Evolutionary conservation across 768 basidiomycete species (phyloP).

Genomic region (Mycena albidolilacea): DNA sequence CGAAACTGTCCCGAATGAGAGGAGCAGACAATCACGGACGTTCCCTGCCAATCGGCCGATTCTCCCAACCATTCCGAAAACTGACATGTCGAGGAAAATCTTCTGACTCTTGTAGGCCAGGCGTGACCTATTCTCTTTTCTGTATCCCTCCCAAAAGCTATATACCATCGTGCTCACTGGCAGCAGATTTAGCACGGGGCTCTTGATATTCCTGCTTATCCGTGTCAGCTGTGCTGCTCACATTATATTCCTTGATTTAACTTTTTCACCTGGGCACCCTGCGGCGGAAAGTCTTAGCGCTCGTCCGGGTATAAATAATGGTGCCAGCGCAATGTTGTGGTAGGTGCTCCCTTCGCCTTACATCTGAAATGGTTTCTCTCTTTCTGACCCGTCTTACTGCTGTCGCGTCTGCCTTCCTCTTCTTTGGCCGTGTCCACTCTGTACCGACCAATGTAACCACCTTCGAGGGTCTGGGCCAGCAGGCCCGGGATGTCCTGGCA

Average conservation of each 20-base stretch:
- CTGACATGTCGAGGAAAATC: neutral
- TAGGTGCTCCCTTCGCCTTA: slow-evolving; percentile 22
- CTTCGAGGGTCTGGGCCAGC: slow-evolving; percentile 46
- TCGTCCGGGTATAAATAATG: slow-evolving; percentile 6
- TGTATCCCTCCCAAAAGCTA: neutral
- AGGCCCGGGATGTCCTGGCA: slow-evolving; percentile 50
- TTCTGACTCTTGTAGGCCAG: neutral
- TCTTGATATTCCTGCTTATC: neutral
- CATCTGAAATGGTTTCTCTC: slow-evolving; percentile 29
- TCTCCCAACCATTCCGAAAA: neutral
- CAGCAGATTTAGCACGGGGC: neutral
- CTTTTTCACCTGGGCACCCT: neutral
- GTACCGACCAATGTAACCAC: slow-evolving; percentile 4
- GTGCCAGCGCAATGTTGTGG: neutral
- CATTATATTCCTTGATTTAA: neutral
- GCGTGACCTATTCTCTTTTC: neutral
- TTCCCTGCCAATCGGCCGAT: neutral
- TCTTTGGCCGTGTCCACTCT: neutral
- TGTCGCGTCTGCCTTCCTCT: slow-evolving; percentile 16
- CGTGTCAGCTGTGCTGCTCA: slow-evolving; percentile 1
- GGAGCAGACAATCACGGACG: neutral
- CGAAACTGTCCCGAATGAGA: neutral
- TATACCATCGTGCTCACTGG: neutral
- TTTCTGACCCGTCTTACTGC: slow-evolving; percentile 21
- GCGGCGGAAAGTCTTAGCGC: neutral